Base-by-base conservation (phyloP, 2,329 filamentous ascomycete species). In the Akanthomyces muscarius region DNA sequence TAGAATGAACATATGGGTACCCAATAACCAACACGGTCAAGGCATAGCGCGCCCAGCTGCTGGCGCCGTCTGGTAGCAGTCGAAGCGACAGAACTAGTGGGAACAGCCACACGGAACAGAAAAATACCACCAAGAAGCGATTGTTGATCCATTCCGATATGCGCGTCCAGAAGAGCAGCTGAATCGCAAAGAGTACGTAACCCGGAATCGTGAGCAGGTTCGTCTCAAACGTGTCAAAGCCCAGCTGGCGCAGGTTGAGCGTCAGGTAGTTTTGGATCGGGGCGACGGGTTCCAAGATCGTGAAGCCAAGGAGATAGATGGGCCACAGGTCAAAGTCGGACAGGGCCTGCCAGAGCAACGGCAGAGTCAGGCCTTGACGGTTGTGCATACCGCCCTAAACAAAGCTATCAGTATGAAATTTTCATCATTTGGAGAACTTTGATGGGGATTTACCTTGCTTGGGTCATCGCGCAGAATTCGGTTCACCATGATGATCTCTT, bases 121-220 rank as follows among this genome's bases (percentile, higher is more conserved):
- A 52, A 5, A 63, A 61, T 0, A 67, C 63, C 13, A 67, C 51
- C 3, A 70, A 66, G 60, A 74, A 79, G 73, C 72, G 45, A 71
- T 68, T 64, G 18, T 65, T 64, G 36, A 69, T 62, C 76, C 71
- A 81, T 78, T 53, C 73, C 73, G 11, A 78, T 47, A 11, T 65
- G 57, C 50, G 78, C 72, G 0, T 74, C 76, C 50, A 76, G 42
- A 63, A 21, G 3, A 65, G 18, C 47, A 66, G 63, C 45, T 61
- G 71, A 47, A 84, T 80, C 63, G 81, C 80, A 38, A 66, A 66
- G 11, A 83, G 68, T 1, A 79, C 77, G 57, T 80, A 80, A 4
- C 75, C 80, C 0, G 84, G 82, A n/a, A 89, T 88, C 2, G 82
- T 81, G 8, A 90, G 78, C 41, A 90, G 71, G 68, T 89, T 90